Percentiles rank a stretch among this genome's conserved stretches.
Conservation (phyloP, 208 protist species). For the Acanthamoeba culbertsoni region DNA sequence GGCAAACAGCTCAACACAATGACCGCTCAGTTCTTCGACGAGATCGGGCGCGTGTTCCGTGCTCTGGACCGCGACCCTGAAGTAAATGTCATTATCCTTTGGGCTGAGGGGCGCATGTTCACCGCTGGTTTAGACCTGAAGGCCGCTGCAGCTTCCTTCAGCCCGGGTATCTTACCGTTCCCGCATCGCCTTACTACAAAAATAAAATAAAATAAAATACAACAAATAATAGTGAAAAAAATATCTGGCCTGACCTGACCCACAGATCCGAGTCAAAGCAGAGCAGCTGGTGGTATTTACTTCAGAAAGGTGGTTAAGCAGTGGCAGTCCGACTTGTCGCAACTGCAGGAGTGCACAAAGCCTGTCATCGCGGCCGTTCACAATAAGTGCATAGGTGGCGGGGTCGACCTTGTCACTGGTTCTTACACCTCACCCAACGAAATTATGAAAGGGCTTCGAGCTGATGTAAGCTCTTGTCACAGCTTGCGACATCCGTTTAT, state of each 20-base stretch:
- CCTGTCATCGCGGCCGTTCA: constrained; percentile 31
- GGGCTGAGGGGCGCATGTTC: constrained; percentile 45
- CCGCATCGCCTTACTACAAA: too few species aligned
- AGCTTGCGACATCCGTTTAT: constrained; percentile 36
- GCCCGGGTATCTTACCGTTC: background rate
- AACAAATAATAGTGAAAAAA: too few species aligned
- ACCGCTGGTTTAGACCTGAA: constrained; percentile 43
- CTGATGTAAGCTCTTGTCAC: background rate
- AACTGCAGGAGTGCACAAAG: constrained; percentile 36
- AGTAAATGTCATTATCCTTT: constrained; percentile 4
- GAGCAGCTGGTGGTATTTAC: background rate
- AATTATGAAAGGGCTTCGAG: background rate
- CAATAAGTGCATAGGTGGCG: constrained; percentile 10
- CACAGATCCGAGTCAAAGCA: constrained; percentile 1
- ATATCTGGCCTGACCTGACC: background rate
- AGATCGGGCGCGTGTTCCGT: constrained; percentile 37
- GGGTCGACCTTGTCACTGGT: constrained; percentile 28
- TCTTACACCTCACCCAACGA: background rate
- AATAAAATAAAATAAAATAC: too few species aligned
- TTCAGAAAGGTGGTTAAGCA: background rate
- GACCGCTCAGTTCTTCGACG: constrained; percentile 37
- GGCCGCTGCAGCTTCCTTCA: background rate
- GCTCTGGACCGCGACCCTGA: background rate
- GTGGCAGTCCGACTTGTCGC: constrained; percentile 19
- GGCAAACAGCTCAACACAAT: constrained; percentile 49